Evolutionary conservation across 129 eudicot species (phyloP).

Genomic region (Helianthus tuberosus): DNA sequence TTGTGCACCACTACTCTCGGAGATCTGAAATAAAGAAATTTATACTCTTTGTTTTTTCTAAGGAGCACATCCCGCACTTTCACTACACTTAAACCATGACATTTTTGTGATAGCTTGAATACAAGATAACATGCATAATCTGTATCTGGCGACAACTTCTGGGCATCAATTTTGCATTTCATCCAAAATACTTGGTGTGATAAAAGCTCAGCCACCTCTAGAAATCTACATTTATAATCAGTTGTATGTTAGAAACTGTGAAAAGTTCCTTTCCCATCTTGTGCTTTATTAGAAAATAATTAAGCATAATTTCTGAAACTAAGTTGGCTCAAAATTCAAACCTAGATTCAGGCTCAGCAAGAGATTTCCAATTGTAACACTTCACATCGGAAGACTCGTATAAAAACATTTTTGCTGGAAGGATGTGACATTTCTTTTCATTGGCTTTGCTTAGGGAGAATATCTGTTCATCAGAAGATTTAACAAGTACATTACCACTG

Average conservation of each 20-base stretch:
- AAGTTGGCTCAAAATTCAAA: not conserved
- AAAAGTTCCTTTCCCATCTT: no score
- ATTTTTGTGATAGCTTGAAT: not conserved
- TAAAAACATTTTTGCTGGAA: slow-evolving; percentile 15
- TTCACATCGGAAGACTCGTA: not conserved
- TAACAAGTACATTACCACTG: not conserved
- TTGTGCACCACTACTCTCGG: not conserved
- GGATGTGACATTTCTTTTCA: not conserved
- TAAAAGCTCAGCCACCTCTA: slow-evolving; percentile 11
- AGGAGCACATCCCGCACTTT: slow-evolving; percentile 3
- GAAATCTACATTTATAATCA: not conserved
- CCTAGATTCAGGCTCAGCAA: not conserved
- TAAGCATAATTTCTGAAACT: no score
- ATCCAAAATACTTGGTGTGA: not conserved
- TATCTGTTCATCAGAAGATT: slow-evolving; percentile 2
- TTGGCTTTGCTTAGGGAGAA: not conserved
- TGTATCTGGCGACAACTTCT: not conserved
- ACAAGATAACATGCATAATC: not conserved
- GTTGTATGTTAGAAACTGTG: no score
- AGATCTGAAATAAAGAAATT: not conserved
- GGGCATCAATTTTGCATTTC: not conserved
- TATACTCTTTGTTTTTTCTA: not conserved
- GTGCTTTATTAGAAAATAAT: no score
- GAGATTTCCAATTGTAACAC: not conserved
- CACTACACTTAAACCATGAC: not conserved